Base-by-base conservation (phyloP, 164 flowering plant genomes). In the Vitis labrusca region DNA sequence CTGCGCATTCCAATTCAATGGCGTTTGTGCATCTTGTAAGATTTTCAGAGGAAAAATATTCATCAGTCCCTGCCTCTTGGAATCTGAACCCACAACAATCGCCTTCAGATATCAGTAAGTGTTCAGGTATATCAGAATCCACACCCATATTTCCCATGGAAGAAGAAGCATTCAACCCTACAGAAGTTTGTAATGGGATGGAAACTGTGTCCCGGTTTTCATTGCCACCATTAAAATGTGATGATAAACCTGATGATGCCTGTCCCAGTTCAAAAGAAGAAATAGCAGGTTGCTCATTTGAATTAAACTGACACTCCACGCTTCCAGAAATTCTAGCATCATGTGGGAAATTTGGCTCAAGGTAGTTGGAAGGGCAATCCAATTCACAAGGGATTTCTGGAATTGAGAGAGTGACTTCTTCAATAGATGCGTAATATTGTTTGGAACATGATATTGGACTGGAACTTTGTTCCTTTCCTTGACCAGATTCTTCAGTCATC, bases 361-460 rank as follows among this genome's bases (percentile, higher is more conserved):
- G 50, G 47, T 73, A 50, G 48, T 71, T 78, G 8, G 72, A 69
- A 59, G 82, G 71, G 58, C 65, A 65, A 47, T 58, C 74, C 29
- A 66, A 57, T 65, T 77, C 82, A 75, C 76, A 72, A 71, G 80
- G 70, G 68, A 71, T 66, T 44, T 83, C 86, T 27, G 86, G 77
- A 32, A 84, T 79, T 12, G 79, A 61, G 72, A 69, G 73, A 12
- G 74, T 57, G 60, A 72, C 75, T 50, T 88, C 93, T 67, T 82
- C 87, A 52, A 79, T 19, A 56, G 86, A 68, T 10, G 75, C 37
- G 44, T 81, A 76, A 73, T 74, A 78, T 15, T 71, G 81, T 55
- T 81, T 85, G 11, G 88, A 74, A 75, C 76, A 79, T 60, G 89
- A 69, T 65, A 80, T 70, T 67, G 84, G 73, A 64, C 79, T 78